Base-by-base conservation (phyloP, 139 green algal species). In the Bryopsis sp. region DNA sequence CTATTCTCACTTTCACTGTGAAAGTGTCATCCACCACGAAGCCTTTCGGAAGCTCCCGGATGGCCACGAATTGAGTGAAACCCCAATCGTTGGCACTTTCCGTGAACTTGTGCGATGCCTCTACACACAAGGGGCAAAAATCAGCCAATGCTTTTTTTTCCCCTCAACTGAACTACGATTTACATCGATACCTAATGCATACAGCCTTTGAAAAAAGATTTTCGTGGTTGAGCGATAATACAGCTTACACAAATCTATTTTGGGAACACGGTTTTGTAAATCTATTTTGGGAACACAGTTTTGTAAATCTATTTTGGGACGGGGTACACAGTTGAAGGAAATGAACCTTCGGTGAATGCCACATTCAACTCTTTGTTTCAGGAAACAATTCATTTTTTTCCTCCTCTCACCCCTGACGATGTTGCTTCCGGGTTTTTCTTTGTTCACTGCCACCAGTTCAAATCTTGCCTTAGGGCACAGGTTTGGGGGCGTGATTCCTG, bases 31-130 rank as follows among this genome's bases (percentile, higher is more conserved):
- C 71, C 24, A 84, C 72, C 11, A 93, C 1, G 24, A 88, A 90
- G 11, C 88, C 92, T 47, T 89, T 70, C 0, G 78, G 64, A n/a
- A 92, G 29, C n/a, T 96, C 83, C 4, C 35, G 19, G 11, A 92
- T 61, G 2, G 35, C 46, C 15, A 92, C 65, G 69, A 94, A 96
- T 24, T 84, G 50, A 3, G 78, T 90, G 78, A 98, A 98, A 57
- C 92, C 92, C 90, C 90, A 97, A 77, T 96, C 88, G 5, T 74
- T 84, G 54, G 85, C 84, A 0, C 59, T 46, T 0, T 15, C 0
- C 0, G 64, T 88, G 68, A 96, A 96, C 6, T 37, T 77, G 78
- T 96, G 89, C 1, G n/a, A 33, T 1, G 84, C 76, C 3, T 87
- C 84, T 91, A 77, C 61, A 58, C 69, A 58, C n/a, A 71, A 19